These are phyloP conservation scores for Stemphylium vesicarium DNA, from an alignment of 2,329 filamentous ascomycete species.

Conservation along the genomic window DNA sequence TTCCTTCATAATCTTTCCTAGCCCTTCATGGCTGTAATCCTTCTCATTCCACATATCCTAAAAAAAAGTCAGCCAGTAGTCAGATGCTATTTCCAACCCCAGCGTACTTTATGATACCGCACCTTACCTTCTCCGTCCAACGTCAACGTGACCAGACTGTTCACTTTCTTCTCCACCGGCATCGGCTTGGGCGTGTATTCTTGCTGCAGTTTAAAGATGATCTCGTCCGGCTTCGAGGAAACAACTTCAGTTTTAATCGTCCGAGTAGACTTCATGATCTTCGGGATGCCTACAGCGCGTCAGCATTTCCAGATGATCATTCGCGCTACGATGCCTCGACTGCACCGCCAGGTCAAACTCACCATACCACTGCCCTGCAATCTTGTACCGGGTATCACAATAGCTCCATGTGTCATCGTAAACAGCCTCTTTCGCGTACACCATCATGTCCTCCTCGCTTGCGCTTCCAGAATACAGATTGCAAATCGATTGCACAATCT, in stretches of 20 bases:
- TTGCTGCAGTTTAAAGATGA: constrained; percentile 58
- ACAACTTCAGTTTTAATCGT: constrained; percentile 40
- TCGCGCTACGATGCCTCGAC: background rate
- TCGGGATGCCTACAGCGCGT: constrained; percentile 47
- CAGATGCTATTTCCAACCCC: background rate
- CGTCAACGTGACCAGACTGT: constrained; percentile 60
- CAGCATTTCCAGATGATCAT: background rate
- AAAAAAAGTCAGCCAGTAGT: background rate
- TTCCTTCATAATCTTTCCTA: constrained; percentile 59
- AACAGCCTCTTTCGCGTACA: constrained; percentile 55
- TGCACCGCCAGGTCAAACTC: background rate
- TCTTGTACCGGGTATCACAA: constrained; percentile 59
- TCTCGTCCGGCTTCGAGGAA: constrained; percentile 45
- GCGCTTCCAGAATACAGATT: constrained; percentile 57
- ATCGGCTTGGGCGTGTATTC: constrained; percentile 54
- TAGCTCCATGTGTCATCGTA: constrained; percentile 59
- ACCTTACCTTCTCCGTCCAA: constrained; percentile 63
- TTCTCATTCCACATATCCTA: constrained; percentile 66
- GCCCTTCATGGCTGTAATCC: constrained; percentile 62
- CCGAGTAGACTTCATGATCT: constrained; percentile 46
- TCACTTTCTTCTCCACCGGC: constrained; percentile 57
- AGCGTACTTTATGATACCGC: constrained; percentile 58
- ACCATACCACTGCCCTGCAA: constrained; percentile 60
- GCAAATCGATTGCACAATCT: constrained; percentile 53
- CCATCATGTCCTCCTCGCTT: constrained; percentile 57